Evolutionary conservation across 2,329 filamentous ascomycete genomes (phyloP), one percentile per base, ranked within the genome.

Genomic region (Aspergillus quadricinctus): DNA sequence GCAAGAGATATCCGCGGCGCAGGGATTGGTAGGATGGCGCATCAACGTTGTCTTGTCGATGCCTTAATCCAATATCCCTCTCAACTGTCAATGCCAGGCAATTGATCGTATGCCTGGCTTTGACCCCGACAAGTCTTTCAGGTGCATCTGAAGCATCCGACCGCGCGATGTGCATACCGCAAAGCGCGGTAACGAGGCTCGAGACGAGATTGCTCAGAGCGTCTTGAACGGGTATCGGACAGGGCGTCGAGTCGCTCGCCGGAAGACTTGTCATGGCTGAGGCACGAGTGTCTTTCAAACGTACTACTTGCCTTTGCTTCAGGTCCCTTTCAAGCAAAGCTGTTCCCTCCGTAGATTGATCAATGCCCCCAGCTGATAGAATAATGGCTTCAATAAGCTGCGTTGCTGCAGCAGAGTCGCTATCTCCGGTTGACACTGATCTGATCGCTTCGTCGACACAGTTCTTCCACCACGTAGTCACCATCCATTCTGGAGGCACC

Each of bases 401-500:
- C 3, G 64, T 68, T 14, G 72, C 71, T 14, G 71, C 61, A 7
- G 66, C 63, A 27, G 59, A 74, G 48, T 74, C 60, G 7, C 59
- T 52, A 54, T 74, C 71, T n/a, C 66, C 65, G n/a, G 57, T 66
- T 3, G 72, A 72, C 48, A 75, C 61, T 28, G 73, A 75, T 40
- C 67, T 65, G 11, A 72, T 72, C 6, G 75, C 75, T 23, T 64
- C 61, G 35, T 68, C 66, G 62, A 76, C 64, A 56, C 69, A 73
- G 6, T 59, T 58, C 46, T 71, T 75, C 71, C 74, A 74, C 14
- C 60, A 55, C 19, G 61, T 69, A 14, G 74, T 76, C 43, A 73
- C 72, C 68, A 76, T 71, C 73, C 75, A 76, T 56, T 76, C 71
- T 17, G 69, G 63, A 10, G 73, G 72, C 11, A 77, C 21, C 4